A percentile compares a stretch with the other conserved stretches of the same genome.
Evolutionary conservation across 2,329 filamentous ascomycete species (phyloP).

Genomic region (Laburnicola sp.): DNA sequence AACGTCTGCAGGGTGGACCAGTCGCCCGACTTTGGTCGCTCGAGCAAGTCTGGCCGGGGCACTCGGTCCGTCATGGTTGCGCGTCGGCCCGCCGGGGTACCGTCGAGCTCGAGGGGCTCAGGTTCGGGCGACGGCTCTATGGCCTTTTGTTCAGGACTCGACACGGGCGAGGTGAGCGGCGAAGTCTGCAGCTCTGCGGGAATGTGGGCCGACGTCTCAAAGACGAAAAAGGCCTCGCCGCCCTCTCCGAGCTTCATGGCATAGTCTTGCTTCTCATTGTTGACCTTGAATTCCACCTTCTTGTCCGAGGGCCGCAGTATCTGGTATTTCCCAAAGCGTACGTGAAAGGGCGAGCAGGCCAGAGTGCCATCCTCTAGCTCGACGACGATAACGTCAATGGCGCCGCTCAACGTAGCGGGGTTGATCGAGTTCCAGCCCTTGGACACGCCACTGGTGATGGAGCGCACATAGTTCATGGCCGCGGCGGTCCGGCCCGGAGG

Average conservation of each 20-base stretch:
- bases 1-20: slow-evolving; percentile 41
- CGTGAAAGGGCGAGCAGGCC: slow-evolving; percentile 94
- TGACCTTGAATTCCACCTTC: slow-evolving; percentile 98
- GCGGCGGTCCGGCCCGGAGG: slow-evolving; percentile 15
- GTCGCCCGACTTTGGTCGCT: slow-evolving; percentile 37
- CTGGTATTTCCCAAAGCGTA: slow-evolving; percentile 98
- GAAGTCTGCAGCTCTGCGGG: slow-evolving; percentile 95
- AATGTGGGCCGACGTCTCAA: slow-evolving; percentile 89
- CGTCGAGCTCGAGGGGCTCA: slow-evolving; percentile 69
- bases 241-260: slow-evolving; percentile 98
- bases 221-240: slow-evolving; percentile 98
- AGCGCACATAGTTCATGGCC: slow-evolving; percentile 96
- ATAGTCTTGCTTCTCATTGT: slow-evolving; percentile 87
- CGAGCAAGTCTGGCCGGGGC: slow-evolving; percentile 25
- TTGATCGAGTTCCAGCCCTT: slow-evolving; percentile 99
- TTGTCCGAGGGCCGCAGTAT: slow-evolving; percentile 93
- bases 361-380: slow-evolving; percentile 89
- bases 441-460: slow-evolving; percentile 91
- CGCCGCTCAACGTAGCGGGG: slow-evolving; percentile 92
- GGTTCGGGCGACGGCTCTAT: slow-evolving; percentile 63
- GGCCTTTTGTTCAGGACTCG: slow-evolving; percentile 71
- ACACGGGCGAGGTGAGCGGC: slow-evolving; percentile 85
- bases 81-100: slow-evolving; percentile 30
- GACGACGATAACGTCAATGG: slow-evolving; percentile 98
- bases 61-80: slow-evolving; percentile 39